Percentiles rank a stretch among this genome's conserved stretches.
Conservation (phyloP, 192 early-diverging fungal genomes). For the Coemansia sp. region DNA sequence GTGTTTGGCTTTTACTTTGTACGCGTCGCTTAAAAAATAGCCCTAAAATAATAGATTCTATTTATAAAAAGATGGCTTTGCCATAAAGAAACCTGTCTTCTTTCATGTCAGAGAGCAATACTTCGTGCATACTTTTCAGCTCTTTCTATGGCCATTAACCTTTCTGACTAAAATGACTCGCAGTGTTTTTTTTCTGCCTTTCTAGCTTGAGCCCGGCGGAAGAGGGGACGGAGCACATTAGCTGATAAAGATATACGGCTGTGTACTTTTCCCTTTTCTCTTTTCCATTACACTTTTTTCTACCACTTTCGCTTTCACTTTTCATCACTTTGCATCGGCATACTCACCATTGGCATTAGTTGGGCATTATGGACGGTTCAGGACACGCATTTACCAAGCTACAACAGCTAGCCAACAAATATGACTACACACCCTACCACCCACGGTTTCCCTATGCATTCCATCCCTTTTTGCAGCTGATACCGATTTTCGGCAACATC, state of each 20-base stretch:
- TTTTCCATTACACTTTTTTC: background rate
- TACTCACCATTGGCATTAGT: slow-evolving; percentile 2
- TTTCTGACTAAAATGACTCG: slow-evolving; percentile 5
- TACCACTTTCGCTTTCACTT: slow-evolving; percentile 4
- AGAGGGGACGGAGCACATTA: background rate
- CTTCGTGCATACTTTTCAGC: background rate
- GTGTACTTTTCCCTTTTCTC: background rate
- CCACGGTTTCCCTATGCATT: slow-evolving; percentile 16
- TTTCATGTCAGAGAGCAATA: background rate
- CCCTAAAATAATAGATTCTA: background rate
- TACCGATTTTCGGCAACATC: slow-evolving; percentile 41
- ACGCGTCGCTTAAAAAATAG: background rate
- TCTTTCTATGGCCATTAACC: background rate
- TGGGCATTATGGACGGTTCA: background rate
- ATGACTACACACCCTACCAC: slow-evolving; percentile 23
- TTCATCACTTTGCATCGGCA: slow-evolving; percentile 8
- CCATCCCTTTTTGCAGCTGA: slow-evolving; percentile 28
- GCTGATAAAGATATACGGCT: background rate
- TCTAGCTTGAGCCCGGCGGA: background rate
- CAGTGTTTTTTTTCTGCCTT: background rate
- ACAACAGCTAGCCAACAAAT: slow-evolving; percentile 14
- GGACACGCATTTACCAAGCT: slow-evolving; percentile 9
- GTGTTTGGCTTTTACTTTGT: background rate
- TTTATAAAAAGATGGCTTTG: background rate
- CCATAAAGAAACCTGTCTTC: background rate